phyloP scores from a whole-genome alignment of 306 rosid genomes.

The Aeschynomene evenia region DNA sequence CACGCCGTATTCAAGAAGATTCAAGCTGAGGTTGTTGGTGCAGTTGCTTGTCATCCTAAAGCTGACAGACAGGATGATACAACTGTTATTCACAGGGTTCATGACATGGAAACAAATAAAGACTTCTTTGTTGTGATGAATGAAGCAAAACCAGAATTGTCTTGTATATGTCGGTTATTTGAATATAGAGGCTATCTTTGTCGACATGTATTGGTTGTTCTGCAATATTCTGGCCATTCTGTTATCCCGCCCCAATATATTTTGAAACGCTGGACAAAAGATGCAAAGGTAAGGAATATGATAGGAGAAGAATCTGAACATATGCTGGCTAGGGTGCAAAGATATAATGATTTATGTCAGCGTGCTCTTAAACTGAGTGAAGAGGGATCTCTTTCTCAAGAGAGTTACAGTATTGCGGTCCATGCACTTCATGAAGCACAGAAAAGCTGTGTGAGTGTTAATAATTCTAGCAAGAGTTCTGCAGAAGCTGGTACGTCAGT shows the following conservation, averaged over 20 bases:
- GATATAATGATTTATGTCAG: slow-evolving; percentile 74
- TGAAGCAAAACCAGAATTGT: slow-evolving; percentile 67
- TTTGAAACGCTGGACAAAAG: slow-evolving; percentile 90
- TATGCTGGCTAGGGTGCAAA: slow-evolving; percentile 63
- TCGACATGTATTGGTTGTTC: slow-evolving; percentile 92
- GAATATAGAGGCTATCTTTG: slow-evolving; percentile 97
- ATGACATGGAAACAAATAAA: slow-evolving; percentile 75
- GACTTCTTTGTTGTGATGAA: slow-evolving; percentile 70
- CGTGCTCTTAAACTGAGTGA: slow-evolving; percentile 74
- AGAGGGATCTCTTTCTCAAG: slow-evolving; percentile 89
- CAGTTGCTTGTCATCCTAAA: slow-evolving; percentile 93
- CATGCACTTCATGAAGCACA: slow-evolving; percentile 73
- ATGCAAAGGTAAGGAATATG: slow-evolving; percentile 66
- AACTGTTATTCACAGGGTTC: slow-evolving; percentile 60
- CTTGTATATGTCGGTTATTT: slow-evolving; percentile 78
- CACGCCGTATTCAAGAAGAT: slow-evolving; percentile 87
- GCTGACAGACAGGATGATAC: slow-evolving; percentile 69
- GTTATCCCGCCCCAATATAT: slow-evolving; percentile 77
- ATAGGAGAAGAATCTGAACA: slow-evolving; percentile 66
- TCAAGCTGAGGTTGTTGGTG: slow-evolving; percentile 94
- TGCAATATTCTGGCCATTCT: slow-evolving; percentile 80
- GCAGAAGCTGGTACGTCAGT: slow-evolving; percentile 72
- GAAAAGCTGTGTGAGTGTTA: slow-evolving; percentile 60
- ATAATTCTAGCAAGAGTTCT: slow-evolving; percentile 63
- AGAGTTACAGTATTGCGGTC: slow-evolving; percentile 73